phyloP scores from a whole-genome alignment of 352 stramenopile genomes.

The Phytophthora tubulina region DNA sequence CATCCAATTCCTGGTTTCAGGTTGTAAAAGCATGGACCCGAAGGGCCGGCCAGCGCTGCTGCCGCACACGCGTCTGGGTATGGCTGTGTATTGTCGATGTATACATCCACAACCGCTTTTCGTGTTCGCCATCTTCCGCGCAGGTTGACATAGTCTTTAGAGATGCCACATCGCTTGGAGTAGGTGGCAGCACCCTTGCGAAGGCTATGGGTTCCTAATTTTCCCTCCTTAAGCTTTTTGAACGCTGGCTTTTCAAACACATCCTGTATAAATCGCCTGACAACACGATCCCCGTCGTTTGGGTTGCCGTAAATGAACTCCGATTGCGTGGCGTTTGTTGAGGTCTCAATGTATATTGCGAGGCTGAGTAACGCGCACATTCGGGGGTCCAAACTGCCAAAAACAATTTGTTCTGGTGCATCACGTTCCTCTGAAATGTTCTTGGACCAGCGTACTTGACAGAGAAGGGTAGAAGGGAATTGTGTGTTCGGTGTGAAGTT shows the following conservation, averaged over 20 bases:
- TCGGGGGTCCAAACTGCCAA: conserved; percentile 26
- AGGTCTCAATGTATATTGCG: conserved; percentile 23
- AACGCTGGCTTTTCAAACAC: conserved; percentile 4
- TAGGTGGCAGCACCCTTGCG: conserved; percentile 19
- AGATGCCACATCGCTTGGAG: conserved; percentile 12
- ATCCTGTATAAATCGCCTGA: conserved; percentile 10
- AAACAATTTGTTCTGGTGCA: conserved; percentile 34
- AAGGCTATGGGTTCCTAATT: conserved; percentile 12
- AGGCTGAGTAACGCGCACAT: conserved; percentile 32
- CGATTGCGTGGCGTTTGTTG: neutral
- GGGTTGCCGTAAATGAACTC: conserved; percentile 28
- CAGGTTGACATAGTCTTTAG: conserved; percentile 22
- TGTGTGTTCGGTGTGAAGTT: conserved; percentile 11
- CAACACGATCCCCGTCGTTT: conserved; percentile 20
- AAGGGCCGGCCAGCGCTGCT: conserved; percentile 5
- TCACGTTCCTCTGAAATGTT: conserved; percentile 1
- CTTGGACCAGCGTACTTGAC: neutral
- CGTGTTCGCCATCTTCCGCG: conserved; percentile 21
- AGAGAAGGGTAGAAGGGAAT: neutral
- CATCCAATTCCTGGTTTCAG: conserved; percentile 11
- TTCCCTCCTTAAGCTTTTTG: conserved; percentile 9
- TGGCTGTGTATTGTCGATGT: conserved; percentile 10
- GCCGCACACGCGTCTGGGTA: neutral
- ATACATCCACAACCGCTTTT: conserved; percentile 14
- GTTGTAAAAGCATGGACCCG: conserved; percentile 28